Conservation (phyloP, 768 basidiomycete genomes). For the Mycena venus region DNA sequence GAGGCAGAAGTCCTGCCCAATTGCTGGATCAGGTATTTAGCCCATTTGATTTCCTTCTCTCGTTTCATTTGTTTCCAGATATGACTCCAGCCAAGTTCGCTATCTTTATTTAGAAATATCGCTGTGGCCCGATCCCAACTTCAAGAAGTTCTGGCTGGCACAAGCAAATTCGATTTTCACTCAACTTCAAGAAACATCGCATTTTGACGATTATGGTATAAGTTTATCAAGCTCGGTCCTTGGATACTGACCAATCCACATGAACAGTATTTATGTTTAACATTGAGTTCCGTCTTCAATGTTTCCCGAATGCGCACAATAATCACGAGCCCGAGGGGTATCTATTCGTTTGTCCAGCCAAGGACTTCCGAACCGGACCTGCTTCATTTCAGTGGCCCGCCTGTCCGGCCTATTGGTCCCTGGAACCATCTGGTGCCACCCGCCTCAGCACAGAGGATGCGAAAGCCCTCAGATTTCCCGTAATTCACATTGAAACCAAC, state of each 20-base stretch:
- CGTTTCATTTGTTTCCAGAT: background rate
- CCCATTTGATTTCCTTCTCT: background rate
- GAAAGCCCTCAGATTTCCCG: background rate
- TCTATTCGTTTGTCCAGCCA: background rate
- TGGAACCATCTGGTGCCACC: background rate
- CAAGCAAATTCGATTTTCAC: background rate
- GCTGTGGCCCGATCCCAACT: background rate
- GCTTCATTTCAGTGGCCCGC: background rate
- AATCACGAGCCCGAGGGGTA: background rate
- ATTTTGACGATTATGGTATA: background rate
- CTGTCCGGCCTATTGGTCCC: constrained; percentile 8
- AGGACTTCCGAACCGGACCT: background rate
- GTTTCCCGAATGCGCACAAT: background rate
- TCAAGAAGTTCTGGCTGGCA: background rate
- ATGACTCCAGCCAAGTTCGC: background rate
- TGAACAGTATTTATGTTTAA: background rate
- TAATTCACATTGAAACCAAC: background rate
- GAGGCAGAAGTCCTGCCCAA: background rate
- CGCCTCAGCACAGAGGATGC: background rate
- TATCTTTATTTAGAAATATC: background rate
- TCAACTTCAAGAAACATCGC: background rate
- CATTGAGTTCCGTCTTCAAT: background rate
- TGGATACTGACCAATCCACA: background rate
- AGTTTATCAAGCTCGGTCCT: background rate
- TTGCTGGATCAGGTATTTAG: background rate